Base-by-base conservation (phyloP, 306 rosid species). In the Quercus variabilis region DNA sequence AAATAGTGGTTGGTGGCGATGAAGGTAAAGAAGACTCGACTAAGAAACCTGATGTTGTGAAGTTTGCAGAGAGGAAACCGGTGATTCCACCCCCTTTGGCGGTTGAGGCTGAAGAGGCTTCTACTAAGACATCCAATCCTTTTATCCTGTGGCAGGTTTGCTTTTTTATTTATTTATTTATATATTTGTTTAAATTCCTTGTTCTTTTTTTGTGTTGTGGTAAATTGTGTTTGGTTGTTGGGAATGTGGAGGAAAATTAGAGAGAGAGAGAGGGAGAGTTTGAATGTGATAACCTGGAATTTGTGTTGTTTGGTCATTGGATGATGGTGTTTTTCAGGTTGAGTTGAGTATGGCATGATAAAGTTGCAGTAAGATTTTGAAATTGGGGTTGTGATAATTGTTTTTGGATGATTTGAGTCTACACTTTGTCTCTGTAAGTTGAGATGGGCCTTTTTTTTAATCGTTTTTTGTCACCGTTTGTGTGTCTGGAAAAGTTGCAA, bases 141-240 rank as follows among this genome's bases (percentile, higher is more conserved):
- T 14, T 86, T n/a, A 71, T 93, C 2, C 59, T 90, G 43, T 95
- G 94, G 92, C 99, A 95, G 99, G 99, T 89, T 51, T 41, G 38
- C 31, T 10, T 46, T 26, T 33, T 33, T 33, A 31, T 55, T 25
- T 25, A 25, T 25, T 55, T 9, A 1, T 20, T 11, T 19, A 33
- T 74, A 3, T 21, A 7, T 51, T 41, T 35, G 11, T 38, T 33
- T 8, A 1, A 11, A 10, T 17, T 26, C 41, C 23, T 4, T 25
- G 19, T 21, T 33, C 41, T 57, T 28, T 21, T 12, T 60, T 5
- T 19, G 11, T 71, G 10, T 31, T 20, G 6, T 25, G 3, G 52
- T 65, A 38, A 54, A 30, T 58, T 69, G 30, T 60, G 65, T 70
- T 65, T 73, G 75, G 55, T 43, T 59, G 23, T 56, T 46, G 20